Evolutionary conservation across 2,329 filamentous ascomycete genomes (phyloP).

Genomic region (Colletotrichum sp.): DNA sequence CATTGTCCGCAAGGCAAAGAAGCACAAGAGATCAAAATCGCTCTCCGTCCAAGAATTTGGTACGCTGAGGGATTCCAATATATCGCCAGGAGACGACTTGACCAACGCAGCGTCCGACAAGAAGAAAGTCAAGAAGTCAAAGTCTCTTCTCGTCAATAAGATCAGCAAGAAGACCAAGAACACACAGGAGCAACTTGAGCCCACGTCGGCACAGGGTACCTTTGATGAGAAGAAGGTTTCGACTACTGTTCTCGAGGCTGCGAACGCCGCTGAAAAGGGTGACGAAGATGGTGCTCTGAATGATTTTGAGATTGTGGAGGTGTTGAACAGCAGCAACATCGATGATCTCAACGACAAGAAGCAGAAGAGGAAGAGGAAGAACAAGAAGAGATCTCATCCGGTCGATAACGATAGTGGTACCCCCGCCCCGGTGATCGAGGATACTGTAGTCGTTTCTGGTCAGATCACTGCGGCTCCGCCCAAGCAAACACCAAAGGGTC

Average conservation of each 20-base stretch:
- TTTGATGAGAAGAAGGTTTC: neutral
- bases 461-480: neutral
- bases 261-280: neutral
- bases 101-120: neutral
- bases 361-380: neutral
- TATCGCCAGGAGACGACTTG: neutral
- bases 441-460: neutral
- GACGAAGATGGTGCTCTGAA: neutral
- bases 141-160: neutral
- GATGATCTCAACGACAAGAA: neutral
- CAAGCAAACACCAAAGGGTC: neutral
- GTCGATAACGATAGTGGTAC: neutral
- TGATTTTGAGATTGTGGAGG: neutral
- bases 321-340: neutral
- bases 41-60: neutral
- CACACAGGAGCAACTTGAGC: neutral
- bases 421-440: neutral
- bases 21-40: neutral
- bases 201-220: neutral
- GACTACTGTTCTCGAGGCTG: neutral
- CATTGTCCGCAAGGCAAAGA: neutral
- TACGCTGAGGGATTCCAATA: neutral
- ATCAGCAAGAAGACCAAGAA: neutral
- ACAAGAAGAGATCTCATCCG: neutral
- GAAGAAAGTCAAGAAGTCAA: neutral